Evolutionary conservation across 1,284 basidiomycete species (phyloP).

Genomic region (Microbotryum violaceum): DNA sequence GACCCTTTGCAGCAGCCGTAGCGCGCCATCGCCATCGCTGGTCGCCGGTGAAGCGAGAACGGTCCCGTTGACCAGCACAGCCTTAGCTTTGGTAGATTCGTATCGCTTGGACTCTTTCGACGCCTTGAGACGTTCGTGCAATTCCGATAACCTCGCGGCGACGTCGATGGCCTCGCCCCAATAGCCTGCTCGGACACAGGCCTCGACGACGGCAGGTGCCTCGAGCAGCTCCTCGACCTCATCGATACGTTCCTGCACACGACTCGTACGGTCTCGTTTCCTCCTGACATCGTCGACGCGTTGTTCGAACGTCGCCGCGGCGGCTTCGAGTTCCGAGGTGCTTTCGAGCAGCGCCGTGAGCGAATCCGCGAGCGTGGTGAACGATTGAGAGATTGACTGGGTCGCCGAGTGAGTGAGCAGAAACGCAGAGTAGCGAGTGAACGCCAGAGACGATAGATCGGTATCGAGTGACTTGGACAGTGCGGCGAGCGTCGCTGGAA

Average conservation of each 20-base stretch:
- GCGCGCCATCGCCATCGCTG: slow-evolving; percentile 49
- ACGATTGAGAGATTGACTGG: slow-evolving; percentile 22
- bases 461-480: slow-evolving; percentile 25
- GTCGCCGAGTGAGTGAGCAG: slow-evolving; percentile 27
- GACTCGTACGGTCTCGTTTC: slow-evolving; percentile 51
- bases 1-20: slow-evolving; percentile 65
- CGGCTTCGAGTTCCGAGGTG: slow-evolving; percentile 18
- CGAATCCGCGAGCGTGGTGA: slow-evolving; percentile 17
- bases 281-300: slow-evolving; percentile 7
- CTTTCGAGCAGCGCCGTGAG: slow-evolving; percentile 25
- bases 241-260: slow-evolving; percentile 81
- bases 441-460: slow-evolving; percentile 31
- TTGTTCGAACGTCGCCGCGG: slow-evolving; percentile 10
- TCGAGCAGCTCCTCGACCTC: slow-evolving; percentile 84
- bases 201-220: slow-evolving; percentile 78
- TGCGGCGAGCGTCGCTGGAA: slow-evolving; percentile 19
- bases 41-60: slow-evolving; percentile 33
- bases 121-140: slow-evolving; percentile 45
- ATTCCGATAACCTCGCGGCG: slow-evolving; percentile 54
- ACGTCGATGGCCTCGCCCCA: slow-evolving; percentile 84
- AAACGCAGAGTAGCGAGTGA: slow-evolving; percentile 31
- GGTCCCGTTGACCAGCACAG: slow-evolving; percentile 39
- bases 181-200: slow-evolving; percentile 81
- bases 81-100: not conserved
- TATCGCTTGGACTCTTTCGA: slow-evolving; percentile 3